Percentiles rank a stretch among this genome's conserved stretches.
These are phyloP conservation scores for Claviceps paspali DNA, from an alignment of 2,329 filamentous ascomycete species.

Conservation along the genomic window DNA sequence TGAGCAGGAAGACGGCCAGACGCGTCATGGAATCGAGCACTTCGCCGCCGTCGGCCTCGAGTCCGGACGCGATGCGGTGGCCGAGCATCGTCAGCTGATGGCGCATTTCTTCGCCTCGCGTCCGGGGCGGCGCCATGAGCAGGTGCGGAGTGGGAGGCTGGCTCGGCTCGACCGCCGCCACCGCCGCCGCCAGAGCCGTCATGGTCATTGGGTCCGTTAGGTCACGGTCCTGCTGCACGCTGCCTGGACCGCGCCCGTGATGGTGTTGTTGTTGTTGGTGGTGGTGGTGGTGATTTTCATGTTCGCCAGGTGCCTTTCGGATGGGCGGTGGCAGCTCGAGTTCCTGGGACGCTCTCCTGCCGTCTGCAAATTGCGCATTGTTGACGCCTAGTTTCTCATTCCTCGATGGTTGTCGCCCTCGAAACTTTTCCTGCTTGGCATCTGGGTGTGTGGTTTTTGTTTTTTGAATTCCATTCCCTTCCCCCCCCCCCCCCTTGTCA, in stretches of 20 bases:
- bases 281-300: too few species aligned
- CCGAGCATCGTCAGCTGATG: slow-evolving; percentile 20
- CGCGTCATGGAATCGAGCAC: slow-evolving; percentile 26
- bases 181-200: background rate
- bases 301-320: background rate
- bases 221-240: background rate
- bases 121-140: slow-evolving; percentile 34
- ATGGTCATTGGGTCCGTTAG: background rate
- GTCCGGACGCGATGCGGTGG: slow-evolving; percentile 14
- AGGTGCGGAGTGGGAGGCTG: slow-evolving; percentile 14
- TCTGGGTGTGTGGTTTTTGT: slow-evolving; percentile 12
- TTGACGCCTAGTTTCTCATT: background rate
- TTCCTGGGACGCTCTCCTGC: slow-evolving; percentile 6
- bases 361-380: slow-evolving; percentile 12
- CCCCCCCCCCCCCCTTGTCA: too few species aligned
- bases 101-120: slow-evolving; percentile 16
- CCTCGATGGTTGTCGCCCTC: slow-evolving; percentile 4
- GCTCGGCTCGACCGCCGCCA: background rate
- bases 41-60: slow-evolving; percentile 16
- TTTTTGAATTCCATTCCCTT: too few species aligned
- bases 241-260: background rate
- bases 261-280: too few species aligned
- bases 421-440: slow-evolving; percentile 16
- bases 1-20: slow-evolving; percentile 49
- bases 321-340: slow-evolving; percentile 8